A percentile compares a stretch with the other conserved stretches of the same genome.
These are phyloP conservation scores for Aspergillus avenaceus DNA, from an alignment of 495 filamentous ascomycete genomes.

Conservation along the genomic window DNA sequence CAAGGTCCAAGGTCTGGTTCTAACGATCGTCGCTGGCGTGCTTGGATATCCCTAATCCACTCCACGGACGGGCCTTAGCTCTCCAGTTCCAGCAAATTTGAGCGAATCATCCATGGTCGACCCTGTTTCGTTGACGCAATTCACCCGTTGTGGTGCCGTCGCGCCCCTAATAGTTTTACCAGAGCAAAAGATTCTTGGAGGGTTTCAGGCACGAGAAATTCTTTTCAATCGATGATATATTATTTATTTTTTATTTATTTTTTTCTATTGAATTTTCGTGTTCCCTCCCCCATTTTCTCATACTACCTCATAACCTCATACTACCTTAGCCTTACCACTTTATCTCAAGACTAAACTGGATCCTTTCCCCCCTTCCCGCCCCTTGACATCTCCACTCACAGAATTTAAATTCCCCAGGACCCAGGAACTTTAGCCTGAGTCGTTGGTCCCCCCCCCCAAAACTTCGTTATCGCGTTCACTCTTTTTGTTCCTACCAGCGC, in stretches of 20 bases:
- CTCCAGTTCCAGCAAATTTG: neutral
- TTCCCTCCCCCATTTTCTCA: neutral
- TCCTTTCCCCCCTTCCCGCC: constrained; percentile 1
- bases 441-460: neutral
- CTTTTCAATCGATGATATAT: too few species aligned
- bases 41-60: neutral
- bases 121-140: constrained; percentile 12
- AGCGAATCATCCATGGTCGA: constrained; percentile 9
- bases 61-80: neutral
- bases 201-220: neutral
- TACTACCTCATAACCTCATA: neutral
- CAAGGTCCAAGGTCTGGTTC: neutral
- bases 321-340: too few species aligned
- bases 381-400: constrained; percentile 6
- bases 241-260: neutral
- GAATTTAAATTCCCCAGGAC: neutral
- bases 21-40: constrained; percentile 2
- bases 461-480: neutral
- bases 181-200: too few species aligned
- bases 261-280: too few species aligned
- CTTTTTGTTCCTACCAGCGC: neutral
- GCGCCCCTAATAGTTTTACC: neutral
- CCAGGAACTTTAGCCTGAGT: constrained; percentile 1
- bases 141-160: neutral
- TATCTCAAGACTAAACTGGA: too few species aligned